Evolutionary conservation across 495 filamentous ascomycete genomes (phyloP).

Genomic region (Neurospora sp.): DNA sequence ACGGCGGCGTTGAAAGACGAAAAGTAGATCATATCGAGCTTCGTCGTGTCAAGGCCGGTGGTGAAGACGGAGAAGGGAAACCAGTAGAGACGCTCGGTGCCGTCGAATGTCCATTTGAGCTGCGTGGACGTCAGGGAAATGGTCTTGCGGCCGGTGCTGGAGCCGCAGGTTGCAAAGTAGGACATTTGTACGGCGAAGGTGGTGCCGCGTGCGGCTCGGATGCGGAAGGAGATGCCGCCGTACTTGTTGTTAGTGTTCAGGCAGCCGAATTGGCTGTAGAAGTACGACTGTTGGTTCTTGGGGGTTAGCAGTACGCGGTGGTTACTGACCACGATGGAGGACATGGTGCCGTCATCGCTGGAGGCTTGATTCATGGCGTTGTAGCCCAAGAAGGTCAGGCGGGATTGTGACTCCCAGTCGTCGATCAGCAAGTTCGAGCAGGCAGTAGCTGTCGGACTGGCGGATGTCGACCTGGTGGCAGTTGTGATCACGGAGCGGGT

Average conservation of each 20-base stretch:
- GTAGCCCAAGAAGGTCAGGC: conserved; percentile 54
- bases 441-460: conserved; percentile 16
- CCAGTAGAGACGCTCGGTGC: conserved; percentile 49
- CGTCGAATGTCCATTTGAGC: conserved; percentile 52
- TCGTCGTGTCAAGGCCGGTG: conserved; percentile 38
- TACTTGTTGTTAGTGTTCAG: conserved; percentile 39
- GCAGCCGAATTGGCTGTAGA: conserved; percentile 50
- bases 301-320: conserved; percentile 45
- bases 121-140: conserved; percentile 32
- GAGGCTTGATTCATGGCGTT: conserved; percentile 48
- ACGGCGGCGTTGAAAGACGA: conserved; percentile 33
- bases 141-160: conserved; percentile 27
- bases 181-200: conserved; percentile 43
- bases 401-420: conserved; percentile 54
- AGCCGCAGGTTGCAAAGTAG: conserved; percentile 34
- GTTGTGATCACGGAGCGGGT: conserved; percentile 4
- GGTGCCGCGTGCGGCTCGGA: conserved; percentile 45
- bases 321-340: conserved; percentile 42
- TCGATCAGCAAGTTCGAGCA: conserved; percentile 48
- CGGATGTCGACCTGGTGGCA: conserved; percentile 7
- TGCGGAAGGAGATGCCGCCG: conserved; percentile 50
- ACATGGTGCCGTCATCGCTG: conserved; percentile 52
- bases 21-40: conserved; percentile 44
- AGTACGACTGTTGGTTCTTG: conserved; percentile 38
- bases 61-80: conserved; percentile 46